These are phyloP conservation scores for Leishmania tropica DNA, from an alignment of 208 protist species.

Conservation along the genomic window DNA sequence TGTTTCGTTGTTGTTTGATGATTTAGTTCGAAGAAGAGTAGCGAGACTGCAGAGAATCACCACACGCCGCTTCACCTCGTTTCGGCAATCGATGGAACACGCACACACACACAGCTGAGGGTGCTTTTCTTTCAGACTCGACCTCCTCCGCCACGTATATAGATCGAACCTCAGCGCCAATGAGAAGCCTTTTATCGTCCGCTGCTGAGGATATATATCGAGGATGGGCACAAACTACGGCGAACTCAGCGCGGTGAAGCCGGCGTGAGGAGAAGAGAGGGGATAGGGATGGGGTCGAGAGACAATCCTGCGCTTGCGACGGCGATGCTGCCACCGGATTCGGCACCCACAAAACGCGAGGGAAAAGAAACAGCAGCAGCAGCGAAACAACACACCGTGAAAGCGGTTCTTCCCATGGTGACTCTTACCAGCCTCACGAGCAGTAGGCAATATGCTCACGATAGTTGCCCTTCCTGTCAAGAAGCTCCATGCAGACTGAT, in stretches of 20 bases:
- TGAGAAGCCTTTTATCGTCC: neutral
- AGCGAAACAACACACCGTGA: neutral
- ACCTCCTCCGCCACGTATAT: neutral
- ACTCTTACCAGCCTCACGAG: neutral
- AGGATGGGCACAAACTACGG: neutral
- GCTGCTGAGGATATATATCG: neutral
- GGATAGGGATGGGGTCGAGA: neutral
- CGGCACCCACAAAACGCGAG: neutral
- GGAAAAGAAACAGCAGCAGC: neutral
- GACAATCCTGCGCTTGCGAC: neutral
- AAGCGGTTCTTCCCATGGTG: neutral
- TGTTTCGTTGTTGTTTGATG: neutral
- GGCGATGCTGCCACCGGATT: neutral
- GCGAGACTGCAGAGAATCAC: neutral
- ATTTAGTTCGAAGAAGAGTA: neutral
- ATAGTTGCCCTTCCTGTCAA: neutral
- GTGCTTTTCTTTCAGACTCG: neutral
- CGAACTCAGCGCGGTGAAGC: neutral
- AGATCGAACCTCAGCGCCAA: neutral
- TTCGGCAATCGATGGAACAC: neutral
- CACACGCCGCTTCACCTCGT: neutral
- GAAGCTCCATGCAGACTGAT: neutral
- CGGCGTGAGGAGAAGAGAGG: neutral
- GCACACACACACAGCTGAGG: neutral
- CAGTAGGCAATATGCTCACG: neutral